These are phyloP conservation scores for Domatiomyces catenatus DNA, from an alignment of 2,329 filamentous ascomycete species.

Conservation along the genomic window DNA sequence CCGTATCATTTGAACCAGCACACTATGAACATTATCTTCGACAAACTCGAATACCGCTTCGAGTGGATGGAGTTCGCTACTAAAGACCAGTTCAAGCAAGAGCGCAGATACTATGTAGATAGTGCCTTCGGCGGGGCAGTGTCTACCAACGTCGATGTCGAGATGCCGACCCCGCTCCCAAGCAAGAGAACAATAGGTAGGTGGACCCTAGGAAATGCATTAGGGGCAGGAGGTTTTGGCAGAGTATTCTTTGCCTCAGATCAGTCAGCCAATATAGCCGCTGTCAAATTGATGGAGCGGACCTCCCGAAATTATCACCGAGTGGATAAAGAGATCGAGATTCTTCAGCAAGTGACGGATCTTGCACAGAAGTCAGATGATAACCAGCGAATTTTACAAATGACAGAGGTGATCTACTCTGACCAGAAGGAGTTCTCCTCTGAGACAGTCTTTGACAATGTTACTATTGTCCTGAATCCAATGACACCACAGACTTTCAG, in stretches of 20 bases:
- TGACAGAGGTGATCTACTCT: too few relatives aligned
- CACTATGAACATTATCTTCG: not conserved
- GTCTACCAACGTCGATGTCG: not conserved
- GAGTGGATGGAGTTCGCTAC: not conserved
- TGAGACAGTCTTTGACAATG: not conserved
- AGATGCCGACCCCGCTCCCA: too few relatives aligned
- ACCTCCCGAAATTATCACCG: not conserved
- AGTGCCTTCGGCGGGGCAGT: not conserved
- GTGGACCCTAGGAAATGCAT: not conserved
- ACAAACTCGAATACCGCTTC: slow-evolving; percentile 1
- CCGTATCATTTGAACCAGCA: not conserved
- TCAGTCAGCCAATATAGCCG: not conserved
- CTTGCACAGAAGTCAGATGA: not conserved
- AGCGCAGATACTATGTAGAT: not conserved
- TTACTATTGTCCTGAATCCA: too few relatives aligned
- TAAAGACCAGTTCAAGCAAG: not conserved
- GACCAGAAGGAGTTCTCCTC: not conserved
- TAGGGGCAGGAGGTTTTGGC: not conserved
- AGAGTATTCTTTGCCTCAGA: not conserved
- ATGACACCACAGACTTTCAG: too few relatives aligned
- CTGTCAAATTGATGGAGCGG: slow-evolving; percentile 1
- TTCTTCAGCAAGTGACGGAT: not conserved
- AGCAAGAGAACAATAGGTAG: too few relatives aligned
- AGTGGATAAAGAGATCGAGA: not conserved
- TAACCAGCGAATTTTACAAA: too few relatives aligned